Evolutionary conservation across 1,139 yeast genomes (phyloP), one percentile per base, ranked within the genome.

Genomic region (Scheffersomyces parashehatae): DNA sequence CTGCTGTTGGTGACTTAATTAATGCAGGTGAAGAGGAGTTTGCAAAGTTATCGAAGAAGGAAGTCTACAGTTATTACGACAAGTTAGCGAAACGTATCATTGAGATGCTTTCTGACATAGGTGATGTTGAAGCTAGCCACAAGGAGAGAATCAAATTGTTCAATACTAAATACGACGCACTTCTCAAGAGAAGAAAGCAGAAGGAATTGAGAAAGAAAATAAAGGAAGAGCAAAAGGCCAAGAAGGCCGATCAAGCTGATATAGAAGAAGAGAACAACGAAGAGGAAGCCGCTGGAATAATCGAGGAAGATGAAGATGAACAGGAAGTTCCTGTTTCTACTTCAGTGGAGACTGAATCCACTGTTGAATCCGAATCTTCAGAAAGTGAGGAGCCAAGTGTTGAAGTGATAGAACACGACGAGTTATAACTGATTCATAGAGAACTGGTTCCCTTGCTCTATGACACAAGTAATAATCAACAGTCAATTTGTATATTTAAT

Each of bases 91-190:
- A 61, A 3, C 64, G 67, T 24, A 58, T 77, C 12, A 58, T 64
- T 13, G 62, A 63, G 28, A 62, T 80, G 60, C 50, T 66, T 29
- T 58, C 58, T 2, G 71, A 71, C 40, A 54, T 70, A 9, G 39
- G 59, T 6, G 44, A 62, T 3, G 57, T 80, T 33, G 73, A 72
- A 46, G 51, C 54, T 11, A 65, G 67, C 28, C 82, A 79, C 50
- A 59, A 60, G 8, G 70, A 69, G 26, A 67, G 83, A 52, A 52
- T 71, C 15, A 56, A 60, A 7, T 62, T 63, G 8, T 65, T 80
- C 52, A 65, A 66, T 35, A 55, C 59, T 28, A 69, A 67, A 40
- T 62, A 66, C 38, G 64, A 59, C 11, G 69, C 67, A 42, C 59
- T 73, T 42, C 47, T 49, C 49, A 68, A 60, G 46, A 70, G 73